A percentile compares a stretch with the other conserved stretches of the same genome.
Evolutionary conservation across 495 filamentous ascomycete genomes (phyloP).

Genomic region (Achaetomiella virescens): DNA sequence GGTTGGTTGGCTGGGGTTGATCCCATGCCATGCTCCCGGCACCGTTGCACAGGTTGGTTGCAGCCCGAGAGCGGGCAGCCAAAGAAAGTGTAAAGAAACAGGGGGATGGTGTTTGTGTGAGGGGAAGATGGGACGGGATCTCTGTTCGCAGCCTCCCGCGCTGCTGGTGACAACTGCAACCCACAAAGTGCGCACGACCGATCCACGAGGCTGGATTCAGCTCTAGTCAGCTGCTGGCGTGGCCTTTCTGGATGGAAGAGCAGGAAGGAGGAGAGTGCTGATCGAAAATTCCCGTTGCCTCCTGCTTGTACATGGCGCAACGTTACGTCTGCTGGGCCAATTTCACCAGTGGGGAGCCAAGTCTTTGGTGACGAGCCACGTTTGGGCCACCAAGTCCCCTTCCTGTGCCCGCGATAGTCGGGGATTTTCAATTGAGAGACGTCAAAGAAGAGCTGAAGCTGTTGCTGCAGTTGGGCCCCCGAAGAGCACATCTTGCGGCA

Average conservation of each 20-base stretch:
- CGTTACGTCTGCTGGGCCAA: slow-evolving; percentile 22
- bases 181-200: not conserved
- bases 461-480: not conserved
- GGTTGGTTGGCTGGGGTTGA: slow-evolving; percentile 2
- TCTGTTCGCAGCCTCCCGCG: not conserved
- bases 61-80: slow-evolving; percentile 4
- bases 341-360: not conserved
- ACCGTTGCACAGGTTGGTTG: slow-evolving; percentile 13
- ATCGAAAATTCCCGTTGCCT: slow-evolving; percentile 7
- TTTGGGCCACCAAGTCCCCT: not conserved
- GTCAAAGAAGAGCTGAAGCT: too few relatives aligned
- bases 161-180: not conserved
- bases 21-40: not conserved
- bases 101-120: not conserved
- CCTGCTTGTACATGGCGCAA: slow-evolving; percentile 19
- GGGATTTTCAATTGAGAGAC: too few relatives aligned
- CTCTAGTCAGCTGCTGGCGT: slow-evolving; percentile 3
- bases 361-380: not conserved
- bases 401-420: too few relatives aligned
- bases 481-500: not conserved
- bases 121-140: not conserved
- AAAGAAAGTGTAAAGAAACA: too few relatives aligned
- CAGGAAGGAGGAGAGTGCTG: not conserved
- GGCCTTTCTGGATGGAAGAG: not conserved
- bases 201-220: slow-evolving; percentile 5